Evolutionary conservation across 768 basidiomycete species (phyloP), one percentile per base, ranked within the genome.

Genomic region (Leucocoprinus sp.): DNA sequence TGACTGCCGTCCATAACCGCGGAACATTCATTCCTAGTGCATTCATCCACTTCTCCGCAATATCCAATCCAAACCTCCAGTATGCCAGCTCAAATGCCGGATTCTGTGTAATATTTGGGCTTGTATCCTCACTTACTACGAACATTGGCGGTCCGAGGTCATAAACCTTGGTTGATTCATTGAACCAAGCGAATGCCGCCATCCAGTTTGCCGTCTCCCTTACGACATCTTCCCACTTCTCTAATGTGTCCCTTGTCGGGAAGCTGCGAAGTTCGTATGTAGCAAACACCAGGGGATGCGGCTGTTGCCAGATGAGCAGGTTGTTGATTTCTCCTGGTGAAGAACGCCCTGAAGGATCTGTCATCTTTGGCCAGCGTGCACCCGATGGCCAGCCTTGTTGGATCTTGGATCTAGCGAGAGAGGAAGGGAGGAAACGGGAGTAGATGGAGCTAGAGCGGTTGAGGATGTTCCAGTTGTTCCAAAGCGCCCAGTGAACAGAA

Each of bases 311-410:
- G 45, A 81, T 75, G 27, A 81, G 66, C 12, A 79, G 67, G 52
- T 77, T 74, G 62, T 80, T 80, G 53, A 79, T 78, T 48, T 78
- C 66, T 1, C 78, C 78, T 0, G 78, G 78, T 0, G 76, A 64
- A 9, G 72, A 75, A 14, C 77, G 70, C 6, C 78, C 78, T 0
- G 68, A 65, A 0, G 78, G 78, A 50, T 79, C 76, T 7, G 75
- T 77, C 77, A 78, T 78, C 56, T 80, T 80, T 6, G 74, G 70
- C 76, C 76, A 78, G 21, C 78, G 69, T 15, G 77, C 78, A n/a
- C 78, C 78, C 6, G 64, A 54, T 8, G 64, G 45, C 64, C 67
- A 78, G 45, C 71, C 69, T 55, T 80, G 67, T 57, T 78, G 75
- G 2, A 68, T 60, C 51, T 74, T 72, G 1, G 78, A 71, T 1